Base-by-base conservation (phyloP, 495 filamentous ascomycete genomes). In the Penicillium antarcticum region DNA sequence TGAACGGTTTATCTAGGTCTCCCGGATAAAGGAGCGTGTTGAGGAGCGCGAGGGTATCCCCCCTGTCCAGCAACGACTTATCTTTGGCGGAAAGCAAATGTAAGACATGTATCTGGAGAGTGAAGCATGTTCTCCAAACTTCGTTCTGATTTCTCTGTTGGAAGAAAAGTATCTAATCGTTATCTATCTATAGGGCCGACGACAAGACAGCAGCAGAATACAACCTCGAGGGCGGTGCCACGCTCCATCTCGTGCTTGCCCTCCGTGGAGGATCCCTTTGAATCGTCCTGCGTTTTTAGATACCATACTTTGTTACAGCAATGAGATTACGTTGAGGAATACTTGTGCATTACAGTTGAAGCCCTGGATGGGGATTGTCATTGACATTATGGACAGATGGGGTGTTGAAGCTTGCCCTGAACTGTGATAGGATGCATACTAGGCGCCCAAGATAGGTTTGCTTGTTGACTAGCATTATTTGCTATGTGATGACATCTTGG, bases 1-100 rank as follows among this genome's bases (percentile, higher is more conserved):
- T 10, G 19, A 23, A 26, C 6, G 19, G 18, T 11, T 26, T 16
- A 17, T 29, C 8, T 53, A 95, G 91, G 89, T 97, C 61, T 86
- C 88, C 37, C 82, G 87, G 57, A 96, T 98, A 77, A 98, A 98
- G 77, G 95, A 97, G 76, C 89, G 89, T 53, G 94, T 98, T 32
- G 94, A 98, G 69, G 94, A 97, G 74, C 96, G 96, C 67, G 95
- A 97, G 69, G 94, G 94, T 21, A 97, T 98, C 65, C 94, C 94
- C 24, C 94, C 94, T 14, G 92, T 95, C 19, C 94, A 98, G 70
- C 94, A 98, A 75, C 85, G 95, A 32, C 74, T 98, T 43, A 98
- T 98, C 65, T 97, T 83, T 62, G 91, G 91, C 38, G 94, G 94
- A 55, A 98, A 98, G 73, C 94, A 98, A 65, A 96, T 98, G 94